Evolutionary conservation across 768 basidiomycete genomes (phyloP), one percentile per base, ranked within the genome.

Genomic region (Serendipita indica): DNA sequence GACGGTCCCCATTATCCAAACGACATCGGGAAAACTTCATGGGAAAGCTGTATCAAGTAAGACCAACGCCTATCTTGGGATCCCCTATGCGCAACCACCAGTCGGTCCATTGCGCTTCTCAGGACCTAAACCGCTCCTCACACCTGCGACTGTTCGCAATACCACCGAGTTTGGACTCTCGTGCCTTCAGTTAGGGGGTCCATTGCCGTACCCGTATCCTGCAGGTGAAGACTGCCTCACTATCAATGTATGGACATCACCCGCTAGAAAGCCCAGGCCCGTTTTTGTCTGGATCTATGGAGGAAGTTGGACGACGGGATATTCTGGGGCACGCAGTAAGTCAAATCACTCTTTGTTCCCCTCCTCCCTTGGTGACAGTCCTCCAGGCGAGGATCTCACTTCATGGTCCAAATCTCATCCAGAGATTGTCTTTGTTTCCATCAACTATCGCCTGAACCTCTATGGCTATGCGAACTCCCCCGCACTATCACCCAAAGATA

Each of bases 361-460:
- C n/a, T n/a, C n/a, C n/a, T n/a, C n/a, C n/a, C n/a, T n/a, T n/a
- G n/a, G n/a, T n/a, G n/a, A n/a, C n/a, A 49, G 32, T 45, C 18
- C 27, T 20, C 43, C n/a, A 65, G 64, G 32, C 63, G 65, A 25
- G 1, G 65, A 65, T 3, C 65, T 63, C 39, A 60, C 62, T 46
- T 64, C 62, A 39, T 60, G 61, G 12, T 64, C 65, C 33, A 59
- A 64, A 1, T 66, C 65, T 4, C 63, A 66, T 30, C 65, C 65
- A 0, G 65, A 60, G 2, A 64, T 65, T 33, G 63, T 65, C 7
- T 66, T 64, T 56, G 65, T 61, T 22, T 65, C 64, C 58, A 65
- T 62, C 58, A 88, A 86, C 68, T 89, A 82, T 68, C 84, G 86
- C 14, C 70, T 89, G 25, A 86, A 86, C 35, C 69, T 88, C 39